Evolutionary conservation across 1,284 basidiomycete genomes (phyloP).

Genomic region (Porodaedalea pini): DNA sequence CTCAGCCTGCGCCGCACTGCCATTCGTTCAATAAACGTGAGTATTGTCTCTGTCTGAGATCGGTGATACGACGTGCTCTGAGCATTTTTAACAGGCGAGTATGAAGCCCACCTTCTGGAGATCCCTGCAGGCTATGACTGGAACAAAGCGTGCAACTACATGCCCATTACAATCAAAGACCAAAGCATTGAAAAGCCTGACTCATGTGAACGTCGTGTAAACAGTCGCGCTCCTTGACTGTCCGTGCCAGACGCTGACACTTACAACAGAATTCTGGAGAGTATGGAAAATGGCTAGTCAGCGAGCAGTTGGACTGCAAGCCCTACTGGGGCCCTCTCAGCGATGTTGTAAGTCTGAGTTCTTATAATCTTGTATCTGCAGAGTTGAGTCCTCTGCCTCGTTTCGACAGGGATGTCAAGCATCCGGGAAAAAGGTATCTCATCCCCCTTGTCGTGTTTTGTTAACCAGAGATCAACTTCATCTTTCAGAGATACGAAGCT

Average conservation of each 20-base stretch:
- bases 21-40: slow-evolving; percentile 10
- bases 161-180: slow-evolving; percentile 6
- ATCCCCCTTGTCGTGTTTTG: neutral
- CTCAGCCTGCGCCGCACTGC: neutral
- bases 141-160: slow-evolving; percentile 5
- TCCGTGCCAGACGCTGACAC: neutral
- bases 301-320: slow-evolving; percentile 2
- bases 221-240: neutral
- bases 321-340: slow-evolving; percentile 10
- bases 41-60: neutral
- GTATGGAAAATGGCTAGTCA: slow-evolving; percentile 5
- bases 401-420: slow-evolving; percentile 7
- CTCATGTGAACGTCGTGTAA: slow-evolving; percentile 1
- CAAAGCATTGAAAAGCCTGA: slow-evolving; percentile 3
- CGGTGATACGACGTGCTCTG: neutral
- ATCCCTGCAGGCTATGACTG: neutral
- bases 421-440: slow-evolving; percentile 6
- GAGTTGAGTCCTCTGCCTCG: neutral
- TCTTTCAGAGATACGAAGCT: slow-evolving; percentile 8
- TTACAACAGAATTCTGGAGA: neutral
- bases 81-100: neutral
- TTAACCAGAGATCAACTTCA: neutral
- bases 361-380: neutral
- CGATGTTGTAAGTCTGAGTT: neutral
- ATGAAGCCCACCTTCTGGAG: neutral